A percentile compares a stretch with the other conserved stretches of the same genome.
Evolutionary conservation across 208 protist species (phyloP).

Genomic region (Trypanosoma avium): DNA sequence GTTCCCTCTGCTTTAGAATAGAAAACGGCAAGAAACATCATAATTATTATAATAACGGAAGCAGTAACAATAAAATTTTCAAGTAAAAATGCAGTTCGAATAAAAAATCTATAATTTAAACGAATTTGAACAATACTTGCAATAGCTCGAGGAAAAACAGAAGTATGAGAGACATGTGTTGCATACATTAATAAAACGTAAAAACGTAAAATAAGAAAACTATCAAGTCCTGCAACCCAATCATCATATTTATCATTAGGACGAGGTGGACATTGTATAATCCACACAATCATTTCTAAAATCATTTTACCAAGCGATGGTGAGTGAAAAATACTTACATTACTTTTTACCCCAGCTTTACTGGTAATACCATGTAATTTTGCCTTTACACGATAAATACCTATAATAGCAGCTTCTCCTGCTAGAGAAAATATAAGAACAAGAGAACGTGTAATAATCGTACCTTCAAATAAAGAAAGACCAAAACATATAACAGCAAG

Average conservation of each 20-base stretch:
- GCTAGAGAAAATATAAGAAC: constrained; percentile 49
- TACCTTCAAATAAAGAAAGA: constrained; percentile 50
- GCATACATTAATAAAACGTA: constrained; percentile 67
- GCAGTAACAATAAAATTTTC: constrained; percentile 23
- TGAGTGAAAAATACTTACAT: constrained; percentile 54
- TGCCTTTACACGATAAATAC: constrained; percentile 59
- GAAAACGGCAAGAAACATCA: constrained; percentile 41
- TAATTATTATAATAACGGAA: constrained; percentile 29
- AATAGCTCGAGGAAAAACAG: constrained; percentile 50
- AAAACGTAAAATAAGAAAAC: constrained; percentile 56
- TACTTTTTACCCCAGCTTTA: constrained; percentile 20
- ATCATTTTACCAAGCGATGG: constrained; percentile 37
- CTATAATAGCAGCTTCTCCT: constrained; percentile 47
- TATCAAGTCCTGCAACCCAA: constrained; percentile 46
- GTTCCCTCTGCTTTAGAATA: constrained; percentile 48
- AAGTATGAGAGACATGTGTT: constrained; percentile 30
- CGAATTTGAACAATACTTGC: constrained; percentile 46
- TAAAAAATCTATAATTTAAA: constrained; percentile 32
- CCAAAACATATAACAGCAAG: constrained; percentile 47
- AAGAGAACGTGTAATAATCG: constrained; percentile 43
- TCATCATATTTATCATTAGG: constrained; percentile 17
- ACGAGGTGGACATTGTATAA: constrained; percentile 60
- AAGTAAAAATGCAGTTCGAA: constrained; percentile 35
- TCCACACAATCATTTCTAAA: constrained; percentile 68
- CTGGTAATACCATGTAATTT: constrained; percentile 50